Conservation (phyloP, 768 basidiomycete genomes). For the Lentinula raphanica region DNA sequence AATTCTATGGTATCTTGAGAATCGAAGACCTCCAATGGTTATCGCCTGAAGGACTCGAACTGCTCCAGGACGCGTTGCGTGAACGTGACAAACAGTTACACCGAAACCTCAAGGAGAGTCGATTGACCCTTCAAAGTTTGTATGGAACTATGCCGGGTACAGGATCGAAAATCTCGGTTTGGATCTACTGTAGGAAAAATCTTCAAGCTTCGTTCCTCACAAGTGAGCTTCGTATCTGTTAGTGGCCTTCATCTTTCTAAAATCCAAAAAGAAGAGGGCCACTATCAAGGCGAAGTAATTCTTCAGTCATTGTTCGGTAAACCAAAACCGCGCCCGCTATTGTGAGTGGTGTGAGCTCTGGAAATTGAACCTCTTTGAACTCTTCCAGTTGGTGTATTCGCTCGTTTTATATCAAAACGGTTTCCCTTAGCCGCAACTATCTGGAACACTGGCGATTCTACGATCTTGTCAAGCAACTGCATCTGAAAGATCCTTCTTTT, state of each 20-base stretch:
- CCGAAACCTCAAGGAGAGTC: not conserved
- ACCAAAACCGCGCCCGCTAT: not conserved
- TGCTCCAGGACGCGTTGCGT: slow-evolving; percentile 3
- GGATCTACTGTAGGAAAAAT: slow-evolving; percentile 2
- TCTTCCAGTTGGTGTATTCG: not conserved
- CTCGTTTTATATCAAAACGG: not conserved
- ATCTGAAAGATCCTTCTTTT: not conserved
- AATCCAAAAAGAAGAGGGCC: not conserved
- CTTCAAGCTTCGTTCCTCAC: slow-evolving; percentile 1
- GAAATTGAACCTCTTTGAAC: too few relatives aligned
- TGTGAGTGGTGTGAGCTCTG: not conserved
- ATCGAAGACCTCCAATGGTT: slow-evolving; percentile 3
- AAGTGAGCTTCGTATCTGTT: not conserved
- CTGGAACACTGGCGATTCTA: slow-evolving; percentile 4
- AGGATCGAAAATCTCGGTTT: slow-evolving; percentile 1
- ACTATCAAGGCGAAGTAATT: not conserved
- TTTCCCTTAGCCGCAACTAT: not conserved
- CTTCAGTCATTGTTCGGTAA: not conserved
- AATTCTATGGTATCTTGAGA: slow-evolving; percentile 3
- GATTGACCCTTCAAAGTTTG: not conserved
- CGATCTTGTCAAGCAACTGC: not conserved
- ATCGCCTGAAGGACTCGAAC: not conserved
- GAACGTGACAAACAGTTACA: slow-evolving; percentile 5
- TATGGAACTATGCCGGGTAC: not conserved
- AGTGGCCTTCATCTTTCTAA: not conserved